Percentiles rank a stretch among this genome's conserved stretches.
phyloP scores from a whole-genome alignment of 805 yeast species.

The Grigorovia transvaalensis region DNA sequence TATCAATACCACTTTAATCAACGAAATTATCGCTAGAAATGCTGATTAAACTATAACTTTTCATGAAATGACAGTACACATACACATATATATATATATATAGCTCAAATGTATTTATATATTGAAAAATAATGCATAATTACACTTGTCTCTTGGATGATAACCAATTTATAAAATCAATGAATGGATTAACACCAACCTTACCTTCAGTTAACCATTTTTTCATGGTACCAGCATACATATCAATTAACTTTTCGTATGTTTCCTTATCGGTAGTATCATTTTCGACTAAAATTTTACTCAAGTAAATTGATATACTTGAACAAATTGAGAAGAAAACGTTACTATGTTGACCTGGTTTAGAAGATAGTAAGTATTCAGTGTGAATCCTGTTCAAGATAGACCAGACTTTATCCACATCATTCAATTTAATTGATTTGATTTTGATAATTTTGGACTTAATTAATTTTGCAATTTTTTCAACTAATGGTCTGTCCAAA shows the following conservation, averaged over 20 bases:
- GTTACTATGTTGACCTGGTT: conserved; percentile 30
- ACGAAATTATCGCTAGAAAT: neutral
- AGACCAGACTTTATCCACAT: conserved; percentile 16
- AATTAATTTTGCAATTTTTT: conserved; percentile 63
- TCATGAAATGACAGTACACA: neutral
- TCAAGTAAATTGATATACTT: conserved; percentile 37
- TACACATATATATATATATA: neutral
- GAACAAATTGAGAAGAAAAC: conserved; percentile 51
- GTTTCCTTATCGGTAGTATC: conserved; percentile 19
- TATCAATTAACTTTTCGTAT: conserved; percentile 39
- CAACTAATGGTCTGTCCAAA: conserved; percentile 56
- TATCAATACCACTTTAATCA: neutral
- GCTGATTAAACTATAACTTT: neutral
- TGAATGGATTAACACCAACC: conserved; percentile 37
- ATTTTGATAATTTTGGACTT: conserved; percentile 49
- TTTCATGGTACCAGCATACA: conserved; percentile 47
- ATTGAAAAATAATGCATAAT: neutral
- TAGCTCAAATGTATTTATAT: neutral
- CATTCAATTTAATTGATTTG: conserved; percentile 23
- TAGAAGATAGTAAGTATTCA: conserved; percentile 26
- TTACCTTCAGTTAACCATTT: conserved; percentile 42
- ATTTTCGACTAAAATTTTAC: conserved; percentile 38
- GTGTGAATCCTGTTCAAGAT: conserved; percentile 34
- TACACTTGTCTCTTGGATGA: conserved; percentile 35
- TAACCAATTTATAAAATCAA: conserved; percentile 76